A percentile compares a stretch with the other conserved stretches of the same genome.
Evolutionary conservation across 1,139 yeast genomes (phyloP).

Genomic region (Lizanozyma gosingica): DNA sequence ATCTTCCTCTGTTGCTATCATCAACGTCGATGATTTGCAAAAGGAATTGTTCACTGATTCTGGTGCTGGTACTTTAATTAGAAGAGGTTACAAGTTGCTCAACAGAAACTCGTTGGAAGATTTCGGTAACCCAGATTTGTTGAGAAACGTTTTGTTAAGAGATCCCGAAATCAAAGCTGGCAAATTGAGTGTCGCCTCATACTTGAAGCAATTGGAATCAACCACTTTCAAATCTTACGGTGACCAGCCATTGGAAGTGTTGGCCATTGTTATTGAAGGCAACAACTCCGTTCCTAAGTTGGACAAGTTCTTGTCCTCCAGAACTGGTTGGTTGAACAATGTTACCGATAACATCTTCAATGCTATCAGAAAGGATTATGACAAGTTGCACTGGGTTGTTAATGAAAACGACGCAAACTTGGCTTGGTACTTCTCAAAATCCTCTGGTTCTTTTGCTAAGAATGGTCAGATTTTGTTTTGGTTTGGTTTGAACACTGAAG

Average conservation of each 20-base stretch:
- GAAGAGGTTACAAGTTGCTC: slow-evolving; percentile 89
- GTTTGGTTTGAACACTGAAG: slow-evolving; percentile 75
- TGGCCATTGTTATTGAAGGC: slow-evolving; percentile 65
- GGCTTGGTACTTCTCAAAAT: slow-evolving; percentile 85
- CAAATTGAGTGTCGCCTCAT: slow-evolving; percentile 69
- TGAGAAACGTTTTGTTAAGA: slow-evolving; percentile 68
- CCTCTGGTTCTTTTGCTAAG: slow-evolving; percentile 89
- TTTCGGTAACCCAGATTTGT: slow-evolving; percentile 66
- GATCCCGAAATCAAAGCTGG: slow-evolving; percentile 71
- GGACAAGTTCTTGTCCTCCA: slow-evolving; percentile 81
- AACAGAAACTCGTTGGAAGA: slow-evolving; percentile 62
- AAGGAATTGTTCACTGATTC: slow-evolving; percentile 96
- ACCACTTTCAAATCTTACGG: slow-evolving; percentile 72
- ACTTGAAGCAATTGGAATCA: slow-evolving; percentile 62
- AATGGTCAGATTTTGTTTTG: slow-evolving; percentile 89
- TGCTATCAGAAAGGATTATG: slow-evolving; percentile 68
- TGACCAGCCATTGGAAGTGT: slow-evolving; percentile 91
- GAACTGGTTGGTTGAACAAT: slow-evolving; percentile 94
- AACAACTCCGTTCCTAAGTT: slow-evolving; percentile 51
- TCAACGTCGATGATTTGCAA: slow-evolving; percentile 89
- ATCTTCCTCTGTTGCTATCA: slow-evolving; percentile 95
- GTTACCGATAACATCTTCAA: slow-evolving; percentile 92
- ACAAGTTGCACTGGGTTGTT: slow-evolving; percentile 77
- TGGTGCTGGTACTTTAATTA: slow-evolving; percentile 97
- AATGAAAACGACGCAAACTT: slow-evolving; percentile 86